Evolutionary conservation across 2,329 filamentous ascomycete species (phyloP).

Genomic region (Fusarium setosum): DNA sequence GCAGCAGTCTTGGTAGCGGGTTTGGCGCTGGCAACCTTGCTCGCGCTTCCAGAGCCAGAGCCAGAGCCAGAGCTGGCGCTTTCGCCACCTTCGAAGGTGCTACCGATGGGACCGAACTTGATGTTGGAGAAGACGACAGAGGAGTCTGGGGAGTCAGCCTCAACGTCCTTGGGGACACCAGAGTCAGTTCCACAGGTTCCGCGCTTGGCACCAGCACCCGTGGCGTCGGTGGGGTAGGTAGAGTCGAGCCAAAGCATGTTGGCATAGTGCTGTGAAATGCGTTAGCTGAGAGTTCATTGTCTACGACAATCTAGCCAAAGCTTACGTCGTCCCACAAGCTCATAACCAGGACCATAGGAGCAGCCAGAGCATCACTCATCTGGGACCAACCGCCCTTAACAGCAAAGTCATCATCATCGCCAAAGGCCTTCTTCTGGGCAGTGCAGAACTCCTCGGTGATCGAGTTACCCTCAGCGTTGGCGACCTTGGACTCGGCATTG

Average conservation of each 20-base stretch:
- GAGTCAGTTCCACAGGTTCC: constrained; percentile 64
- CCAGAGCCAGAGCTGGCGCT: constrained; percentile 8
- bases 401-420: constrained; percentile 64
- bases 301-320: not conserved
- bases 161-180: constrained; percentile 62
- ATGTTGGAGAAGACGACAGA: constrained; percentile 68
- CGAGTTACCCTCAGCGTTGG: constrained; percentile 52
- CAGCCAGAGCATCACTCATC: constrained; percentile 60
- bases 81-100: constrained; percentile 54
- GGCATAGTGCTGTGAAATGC: constrained; percentile 57
- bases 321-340: constrained; percentile 68
- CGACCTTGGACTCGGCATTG: constrained; percentile 58
- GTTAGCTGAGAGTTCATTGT: not conserved
- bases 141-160: constrained; percentile 56
- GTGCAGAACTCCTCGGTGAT: constrained; percentile 70
- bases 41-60: not conserved
- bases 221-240: constrained; percentile 64
- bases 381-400: constrained; percentile 64
- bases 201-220: constrained; percentile 60
- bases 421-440: constrained; percentile 66
- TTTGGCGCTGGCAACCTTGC: not conserved
- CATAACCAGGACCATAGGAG: constrained; percentile 59
- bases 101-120: constrained; percentile 64
- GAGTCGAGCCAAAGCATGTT: constrained; percentile 82
- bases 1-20: constrained; percentile 13